A percentile compares a stretch with the other conserved stretches of the same genome.
Evolutionary conservation across 345 rosid species (phyloP).

Genomic region (Psidium guajava): DNA sequence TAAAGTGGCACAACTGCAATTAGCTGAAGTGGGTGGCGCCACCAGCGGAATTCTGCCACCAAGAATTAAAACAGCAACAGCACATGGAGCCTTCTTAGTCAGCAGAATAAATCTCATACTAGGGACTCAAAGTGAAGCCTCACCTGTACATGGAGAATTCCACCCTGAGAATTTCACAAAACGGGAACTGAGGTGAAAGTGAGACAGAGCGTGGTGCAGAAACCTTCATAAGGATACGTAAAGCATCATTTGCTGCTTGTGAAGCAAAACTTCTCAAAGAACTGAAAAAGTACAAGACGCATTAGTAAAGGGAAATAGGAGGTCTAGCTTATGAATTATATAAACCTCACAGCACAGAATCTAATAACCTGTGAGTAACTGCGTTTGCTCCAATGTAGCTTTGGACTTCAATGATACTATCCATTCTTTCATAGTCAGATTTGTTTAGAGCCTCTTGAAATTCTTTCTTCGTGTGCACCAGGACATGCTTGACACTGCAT

Average conservation of each 20-base stretch:
- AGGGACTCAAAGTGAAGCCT: not conserved
- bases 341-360: not conserved
- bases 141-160: constrained; percentile 70
- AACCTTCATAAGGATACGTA: constrained; percentile 28
- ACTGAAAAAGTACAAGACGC: constrained; percentile 27
- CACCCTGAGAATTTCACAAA: constrained; percentile 38
- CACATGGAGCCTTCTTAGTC: not conserved
- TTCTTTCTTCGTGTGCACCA: constrained; percentile 58
- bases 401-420: constrained; percentile 75
- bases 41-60: constrained; percentile 52
- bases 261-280: constrained; percentile 43
- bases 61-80: not conserved
- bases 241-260: constrained; percentile 49
- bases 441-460: constrained; percentile 53
- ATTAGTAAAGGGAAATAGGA: constrained; percentile 17
- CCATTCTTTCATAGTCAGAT: constrained; percentile 35
- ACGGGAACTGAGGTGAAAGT: constrained; percentile 10
- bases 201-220: constrained; percentile 14
- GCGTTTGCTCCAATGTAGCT: constrained; percentile 67
- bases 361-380: constrained; percentile 55
- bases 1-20: constrained; percentile 14
- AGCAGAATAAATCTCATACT: not conserved
- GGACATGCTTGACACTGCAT: constrained; percentile 63
- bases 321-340: not conserved
- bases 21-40: constrained; percentile 59